Evolutionary conservation across 2,329 filamentous ascomycete genomes (phyloP), one percentile per base, ranked within the genome.

Genomic region (Hypoxylon rubiginosum): DNA sequence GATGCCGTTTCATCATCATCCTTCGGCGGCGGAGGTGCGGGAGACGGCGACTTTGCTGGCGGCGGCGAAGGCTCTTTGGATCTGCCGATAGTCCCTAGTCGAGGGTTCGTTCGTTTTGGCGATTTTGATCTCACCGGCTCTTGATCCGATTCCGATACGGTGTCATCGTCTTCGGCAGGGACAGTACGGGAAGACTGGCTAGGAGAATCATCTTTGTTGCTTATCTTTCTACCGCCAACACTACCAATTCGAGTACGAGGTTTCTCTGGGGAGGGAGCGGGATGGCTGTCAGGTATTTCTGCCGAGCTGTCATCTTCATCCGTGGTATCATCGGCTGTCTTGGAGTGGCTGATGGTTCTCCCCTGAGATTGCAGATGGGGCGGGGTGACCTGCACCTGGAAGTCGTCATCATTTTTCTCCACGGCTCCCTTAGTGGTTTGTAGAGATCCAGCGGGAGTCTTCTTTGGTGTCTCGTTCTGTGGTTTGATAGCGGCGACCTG

Each of bases 331-430:
- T 54, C 52, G 43, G 60, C 51, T 39, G 51, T 15, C 43, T 67
- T 45, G 52, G 62, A 41, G 50, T 61, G 34, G 60, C 54, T 50
- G 64, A 67, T 26, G 74, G 78, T 46, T 70, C 65, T 30, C 72
- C 70, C 11, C 39, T 45, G 56, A n/a, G 77, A 71, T 50, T 66
- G 69, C 43, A 81, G 74, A 45, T 77, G 77, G 13, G 82, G 80
- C 2, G 84, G 84, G 1, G 84, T 85, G 19, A 79, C 76, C 64
- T 86, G 85, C 7, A 86, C 77, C 66, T 87, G 82, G 51, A 86
- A 87, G 59, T 85, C 84, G 48, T 82, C 82, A n/a, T 82, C 82
- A 15, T 83, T 80, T 3, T 78, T 78, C 19, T 78, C 74, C n/a
- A 67, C 66, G 21, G 52, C 57, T 26, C 69, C 68, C 4, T 68